Conservation (phyloP, 1,139 yeast species). For the Taphrina communis region DNA sequence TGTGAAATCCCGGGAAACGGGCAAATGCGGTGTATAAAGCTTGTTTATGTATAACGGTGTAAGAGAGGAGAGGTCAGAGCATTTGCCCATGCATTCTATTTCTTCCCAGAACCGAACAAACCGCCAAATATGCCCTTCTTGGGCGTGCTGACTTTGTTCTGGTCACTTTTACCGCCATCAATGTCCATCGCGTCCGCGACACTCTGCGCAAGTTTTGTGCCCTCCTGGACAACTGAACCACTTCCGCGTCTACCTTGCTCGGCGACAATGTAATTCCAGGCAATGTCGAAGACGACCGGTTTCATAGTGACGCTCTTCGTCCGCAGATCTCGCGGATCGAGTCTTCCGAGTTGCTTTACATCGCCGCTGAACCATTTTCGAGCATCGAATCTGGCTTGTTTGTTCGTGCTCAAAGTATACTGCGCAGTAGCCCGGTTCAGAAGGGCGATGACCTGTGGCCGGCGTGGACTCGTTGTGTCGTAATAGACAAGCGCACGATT, state of each 20-base stretch:
- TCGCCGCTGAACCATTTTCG: slow-evolving; percentile 30
- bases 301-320: slow-evolving; percentile 23
- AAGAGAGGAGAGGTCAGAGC: too few relatives aligned
- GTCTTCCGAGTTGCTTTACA: slow-evolving; percentile 21
- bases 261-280: slow-evolving; percentile 37
- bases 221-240: neutral
- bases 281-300: slow-evolving; percentile 36
- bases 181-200: neutral
- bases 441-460: slow-evolving; percentile 2
- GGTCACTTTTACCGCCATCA: neutral
- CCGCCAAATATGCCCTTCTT: slow-evolving; percentile 24
- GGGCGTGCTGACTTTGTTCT: neutral
- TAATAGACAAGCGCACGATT: slow-evolving; percentile 24
- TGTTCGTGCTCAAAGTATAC: slow-evolving; percentile 19
- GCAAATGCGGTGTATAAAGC: too few relatives aligned
- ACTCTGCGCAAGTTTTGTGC: neutral
- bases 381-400: slow-evolving; percentile 5
- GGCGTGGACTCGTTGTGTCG: neutral
- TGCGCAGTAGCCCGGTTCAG: slow-evolving; percentile 18
- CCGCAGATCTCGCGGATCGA: slow-evolving; percentile 2
- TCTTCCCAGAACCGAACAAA: slow-evolving; percentile 20
- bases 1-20: too few relatives aligned
- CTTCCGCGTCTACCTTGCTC: slow-evolving; percentile 1
- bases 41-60: too few relatives aligned
- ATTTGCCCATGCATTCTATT: neutral